Evolutionary conservation across 2,329 filamentous ascomycete species (phyloP), one percentile per base, ranked within the genome.

Genomic region (Daldinia sp.): DNA sequence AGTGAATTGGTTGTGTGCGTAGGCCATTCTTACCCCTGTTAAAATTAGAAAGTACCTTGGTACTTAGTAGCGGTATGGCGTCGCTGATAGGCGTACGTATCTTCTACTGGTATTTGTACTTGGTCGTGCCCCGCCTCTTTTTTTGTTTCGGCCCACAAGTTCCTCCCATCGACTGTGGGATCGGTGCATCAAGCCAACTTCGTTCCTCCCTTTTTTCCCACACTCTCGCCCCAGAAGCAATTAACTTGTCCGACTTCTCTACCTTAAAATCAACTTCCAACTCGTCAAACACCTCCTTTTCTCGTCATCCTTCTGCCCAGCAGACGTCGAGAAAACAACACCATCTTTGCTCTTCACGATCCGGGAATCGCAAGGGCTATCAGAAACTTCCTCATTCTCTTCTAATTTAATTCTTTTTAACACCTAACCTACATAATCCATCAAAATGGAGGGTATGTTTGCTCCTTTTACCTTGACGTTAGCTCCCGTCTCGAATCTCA

Each of bases 361-460:
- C 76, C 69, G 74, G 75, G 74, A 75, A 79, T 80, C 78, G 78
- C 75, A 74, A 72, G 76, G 78, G 77, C 76, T 76, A 70, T 67
- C 69, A 74, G 73, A 73, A 72, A 70, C 68, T 69, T 74, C 73
- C 73, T 72, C 72, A 72, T 75, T 76, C 63, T 65, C 60, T 67
- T 68, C 61, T 63, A 26, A 67, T 55, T 59, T 72, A 73, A 77
- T 74, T 68, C 74, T 78, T 78, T 74, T 65, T 67, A 60, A 58
- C 26, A 33, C 67, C 56, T 72, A 73, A 72, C 63, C 78, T 78
- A 80, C 78, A 73, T 80, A 83, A 86, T 82, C 82, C 80, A 80
- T 81, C 83, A 84, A 81, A 80, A 88, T 88, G 86, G 86, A 91
- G 85, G 89, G 89, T 91, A 88, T 84, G 87, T 82, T 82, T 79